Percentiles rank a stretch among this genome's conserved stretches.
Evolutionary conservation across 371 early-diverging fungal genomes (phyloP).

Genomic region (Saksenaea vasiformis): DNA sequence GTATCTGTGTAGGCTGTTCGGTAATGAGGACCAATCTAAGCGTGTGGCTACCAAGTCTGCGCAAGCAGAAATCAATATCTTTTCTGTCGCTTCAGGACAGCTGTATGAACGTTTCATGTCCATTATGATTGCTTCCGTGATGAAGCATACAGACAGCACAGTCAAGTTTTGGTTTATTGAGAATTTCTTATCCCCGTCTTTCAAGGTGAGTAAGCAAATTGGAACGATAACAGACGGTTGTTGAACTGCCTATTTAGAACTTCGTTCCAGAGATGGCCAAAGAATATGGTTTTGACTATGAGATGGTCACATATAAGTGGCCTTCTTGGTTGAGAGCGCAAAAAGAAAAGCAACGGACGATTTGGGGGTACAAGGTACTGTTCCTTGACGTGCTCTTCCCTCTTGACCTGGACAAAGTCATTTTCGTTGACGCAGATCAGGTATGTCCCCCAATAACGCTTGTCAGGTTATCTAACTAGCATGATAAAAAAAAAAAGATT

Average conservation of each 20-base stretch:
- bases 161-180: conserved; percentile 98
- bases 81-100: conserved; percentile 96
- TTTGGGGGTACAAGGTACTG: conserved; percentile 97
- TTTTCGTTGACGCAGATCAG: conserved; percentile 98
- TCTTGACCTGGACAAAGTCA: conserved; percentile 88
- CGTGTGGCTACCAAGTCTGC: conserved; percentile 15
- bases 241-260: conserved; percentile 43
- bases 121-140: conserved; percentile 95
- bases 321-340: conserved; percentile 93
- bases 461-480: background rate
- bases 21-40: conserved; percentile 14
- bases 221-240: background rate
- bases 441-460: conserved; percentile 21
- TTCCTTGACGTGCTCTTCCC: conserved; percentile 97
- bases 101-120: conserved; percentile 95
- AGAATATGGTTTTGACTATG: conserved; percentile 84
- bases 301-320: conserved; percentile 97
- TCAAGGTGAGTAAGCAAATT: conserved; percentile 78
- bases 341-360: conserved; percentile 92
- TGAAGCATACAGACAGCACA: conserved; percentile 79
- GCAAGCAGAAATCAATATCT: conserved; percentile 84
- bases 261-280: conserved; percentile 89
- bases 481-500: conserved; percentile 57
- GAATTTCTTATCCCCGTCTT: conserved; percentile 93
- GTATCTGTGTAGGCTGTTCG: conserved; percentile 18